Evolutionary conservation across 768 basidiomycete species (phyloP).

Genomic region (Pulveroboletus sp.): DNA sequence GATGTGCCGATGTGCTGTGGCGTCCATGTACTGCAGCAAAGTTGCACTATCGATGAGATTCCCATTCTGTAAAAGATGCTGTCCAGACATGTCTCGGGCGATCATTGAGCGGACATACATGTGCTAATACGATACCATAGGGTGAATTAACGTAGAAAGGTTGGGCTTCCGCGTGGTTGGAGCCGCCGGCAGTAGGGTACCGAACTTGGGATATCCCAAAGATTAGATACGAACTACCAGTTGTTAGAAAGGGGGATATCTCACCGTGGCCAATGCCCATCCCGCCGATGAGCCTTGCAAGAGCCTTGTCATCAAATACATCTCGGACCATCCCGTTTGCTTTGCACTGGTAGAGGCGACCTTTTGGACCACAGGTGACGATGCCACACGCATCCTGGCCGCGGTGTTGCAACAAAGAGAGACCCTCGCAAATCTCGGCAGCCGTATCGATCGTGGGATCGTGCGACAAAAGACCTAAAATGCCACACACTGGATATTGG

Average conservation of each 20-base stretch:
- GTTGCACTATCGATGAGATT: constrained; percentile 92
- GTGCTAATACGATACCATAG: constrained; percentile 96
- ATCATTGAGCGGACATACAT: constrained; percentile 53
- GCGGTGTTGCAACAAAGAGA: constrained; percentile 94
- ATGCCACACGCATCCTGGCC: constrained; percentile 99
- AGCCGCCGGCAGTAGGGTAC: constrained; percentile 97
- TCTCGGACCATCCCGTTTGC: constrained; percentile 99
- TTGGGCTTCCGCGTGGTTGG: constrained; percentile 95
- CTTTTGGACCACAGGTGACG: constrained; percentile 93
- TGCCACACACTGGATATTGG: constrained; percentile 74
- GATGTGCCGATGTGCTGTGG: constrained; percentile 95
- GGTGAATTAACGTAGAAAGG: constrained; percentile 99
- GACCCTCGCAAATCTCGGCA: constrained; percentile 87
- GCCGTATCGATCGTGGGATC: constrained; percentile 75
- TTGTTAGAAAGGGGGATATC: constrained; percentile 17
- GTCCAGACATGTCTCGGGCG: constrained; percentile 1
- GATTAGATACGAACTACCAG: constrained; percentile 7
- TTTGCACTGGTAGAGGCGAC: constrained; percentile 97
- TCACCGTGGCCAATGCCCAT: constrained; percentile 99
- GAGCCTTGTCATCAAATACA: constrained; percentile 80
- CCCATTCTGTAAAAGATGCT: constrained; percentile 69
- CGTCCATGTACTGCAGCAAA: constrained; percentile 92
- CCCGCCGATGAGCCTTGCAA: constrained; percentile 78
- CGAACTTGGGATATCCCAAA: constrained; percentile 56
- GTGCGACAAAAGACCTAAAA: constrained; percentile 83